Evolutionary conservation across 2,329 filamentous ascomycete species (phyloP).

Genomic region (Byssoonygena ceratinophila): DNA sequence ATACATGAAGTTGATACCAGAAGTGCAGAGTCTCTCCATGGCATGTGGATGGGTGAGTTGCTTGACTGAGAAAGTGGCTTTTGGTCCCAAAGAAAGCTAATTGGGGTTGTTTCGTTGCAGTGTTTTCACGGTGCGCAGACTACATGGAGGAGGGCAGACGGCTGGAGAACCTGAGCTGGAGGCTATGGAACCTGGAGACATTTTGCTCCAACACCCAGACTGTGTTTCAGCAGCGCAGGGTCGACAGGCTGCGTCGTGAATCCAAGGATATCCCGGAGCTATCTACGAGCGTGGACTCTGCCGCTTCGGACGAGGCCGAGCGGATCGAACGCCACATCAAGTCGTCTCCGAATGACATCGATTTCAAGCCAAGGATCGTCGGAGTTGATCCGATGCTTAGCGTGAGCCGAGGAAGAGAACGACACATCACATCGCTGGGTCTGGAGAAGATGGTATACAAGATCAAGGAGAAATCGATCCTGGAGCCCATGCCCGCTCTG

Average conservation of each 20-base stretch:
- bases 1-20: slow-evolving; percentile 92
- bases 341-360: slow-evolving; percentile 51
- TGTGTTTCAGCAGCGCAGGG: slow-evolving; percentile 3
- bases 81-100: slow-evolving; percentile 9
- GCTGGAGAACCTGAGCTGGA: slow-evolving; percentile 91
- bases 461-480: slow-evolving; percentile 71
- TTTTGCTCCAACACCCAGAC: slow-evolving; percentile 62
- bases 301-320: slow-evolving; percentile 52
- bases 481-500: slow-evolving; percentile 43
- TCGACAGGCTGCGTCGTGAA: slow-evolving; percentile 25
- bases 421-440: slow-evolving; percentile 85
- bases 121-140: slow-evolving; percentile 89
- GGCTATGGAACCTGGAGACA: slow-evolving; percentile 86
- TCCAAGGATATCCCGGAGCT: slow-evolving; percentile 57
- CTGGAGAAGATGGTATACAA: slow-evolving; percentile 89
- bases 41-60: slow-evolving; percentile 94
- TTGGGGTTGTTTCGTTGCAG: slow-evolving; percentile 41
- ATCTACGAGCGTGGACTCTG: slow-evolving; percentile 66
- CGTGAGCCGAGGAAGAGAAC: slow-evolving; percentile 63
- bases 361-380: slow-evolving; percentile 49
- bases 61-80: neutral
- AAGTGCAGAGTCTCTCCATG: slow-evolving; percentile 85
- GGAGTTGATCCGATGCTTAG: slow-evolving; percentile 46
- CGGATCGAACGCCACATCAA: slow-evolving; percentile 49
- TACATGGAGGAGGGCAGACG: slow-evolving; percentile 86